Base-by-base conservation (phyloP, 305 asterid genomes). In the Fraxinus ornus region DNA sequence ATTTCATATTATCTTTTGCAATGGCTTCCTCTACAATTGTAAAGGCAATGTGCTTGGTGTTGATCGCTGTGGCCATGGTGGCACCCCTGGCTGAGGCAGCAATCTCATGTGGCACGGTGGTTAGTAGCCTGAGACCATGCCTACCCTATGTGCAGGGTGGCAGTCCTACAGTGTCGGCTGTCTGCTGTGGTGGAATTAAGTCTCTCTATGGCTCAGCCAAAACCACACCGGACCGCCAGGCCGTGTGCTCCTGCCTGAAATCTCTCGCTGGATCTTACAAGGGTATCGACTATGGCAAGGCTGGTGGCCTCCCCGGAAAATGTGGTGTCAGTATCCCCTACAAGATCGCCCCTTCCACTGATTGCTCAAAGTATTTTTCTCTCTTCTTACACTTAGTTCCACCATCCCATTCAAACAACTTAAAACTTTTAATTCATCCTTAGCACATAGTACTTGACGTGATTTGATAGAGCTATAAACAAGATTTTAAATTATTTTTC, bases 311-410 rank as follows among this genome's bases (percentile, higher is more conserved):
- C 57, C 86, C 90, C 0, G 70, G 36, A 0, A 78, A 77, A 76
- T 91, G 95, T 62, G 84, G 87, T 22, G 85, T 87, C 80, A 36
- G 55, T 33, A 33, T 87, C 68, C 91, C 95, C 4, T 91, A 84
- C 88, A 70, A 71, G 76, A 87, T 89, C 81, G 77, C 83, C 85
- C 90, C 93, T 0, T 83, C 82, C 68, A 79, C 87, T 15, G 91
- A 91, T 81, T 91, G 95, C 62, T 86, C 93, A 12, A 90, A 83
- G 91, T 85, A 86, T n/a, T 41, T 10, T 21, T 68, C 80, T 13
- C 30, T 41, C 10, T 49, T 10, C 86, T 28, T 28, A 28, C 32
- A 28, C 0, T 52, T 47, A 70, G 3, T 47, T 78, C 49, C 7
- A 36, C 75, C 26, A 33, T 12, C 32, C 60, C 44, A 78, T 4